Base-by-base conservation (phyloP, 2,329 filamentous ascomycete genomes). In the Leptographium procerum region DNA sequence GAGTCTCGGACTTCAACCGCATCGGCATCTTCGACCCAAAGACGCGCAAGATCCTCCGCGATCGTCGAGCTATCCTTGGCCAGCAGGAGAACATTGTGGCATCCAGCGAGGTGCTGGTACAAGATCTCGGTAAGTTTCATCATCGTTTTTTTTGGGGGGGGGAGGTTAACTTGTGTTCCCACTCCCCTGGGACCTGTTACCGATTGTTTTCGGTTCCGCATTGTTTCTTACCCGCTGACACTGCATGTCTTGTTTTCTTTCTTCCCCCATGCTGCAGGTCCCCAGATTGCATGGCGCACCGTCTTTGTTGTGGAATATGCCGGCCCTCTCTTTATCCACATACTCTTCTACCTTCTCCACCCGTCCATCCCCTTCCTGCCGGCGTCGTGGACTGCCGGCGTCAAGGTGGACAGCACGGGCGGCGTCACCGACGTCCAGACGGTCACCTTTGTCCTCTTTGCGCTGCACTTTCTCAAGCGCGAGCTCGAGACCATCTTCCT, bases 281-380 rank as follows among this genome's bases (percentile, higher is more conserved):
- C 86, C 54, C 94, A 99, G 72, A 87, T 96, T 58, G 84, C 84
- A 62, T 99, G 94, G 94, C 86, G 85, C 63, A 94, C 89, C 61
- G 92, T 97, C 71, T 99, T 92, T 78, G 76, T 96, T 62, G 85
- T 96, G 76, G 94, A 99, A 75, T 99, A 99, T 73, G 75, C 94
- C 64, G 94, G 94, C 4, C 94, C 94, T 7, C 81, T 97, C 67
- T 74, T 96, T 67, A 88, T 97, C 75, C 91, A 96, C 75, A 82
- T 83, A 51, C 77, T 89, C 66, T 78, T 86, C 70, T 76, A 91
- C 71, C 85, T 81, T 65, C 88, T 91, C 54, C 84, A 87, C 28
- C 84, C 87, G 70, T 76, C 91, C 66, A 91, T 90, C 74, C 77
- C 77, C 63, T 47, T 55, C 29, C 64, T 73, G 66, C 61, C 72